Evolutionary conservation across 306 rosid genomes (phyloP), one percentile per base, ranked within the genome.

Genomic region (Prunus mume): DNA sequence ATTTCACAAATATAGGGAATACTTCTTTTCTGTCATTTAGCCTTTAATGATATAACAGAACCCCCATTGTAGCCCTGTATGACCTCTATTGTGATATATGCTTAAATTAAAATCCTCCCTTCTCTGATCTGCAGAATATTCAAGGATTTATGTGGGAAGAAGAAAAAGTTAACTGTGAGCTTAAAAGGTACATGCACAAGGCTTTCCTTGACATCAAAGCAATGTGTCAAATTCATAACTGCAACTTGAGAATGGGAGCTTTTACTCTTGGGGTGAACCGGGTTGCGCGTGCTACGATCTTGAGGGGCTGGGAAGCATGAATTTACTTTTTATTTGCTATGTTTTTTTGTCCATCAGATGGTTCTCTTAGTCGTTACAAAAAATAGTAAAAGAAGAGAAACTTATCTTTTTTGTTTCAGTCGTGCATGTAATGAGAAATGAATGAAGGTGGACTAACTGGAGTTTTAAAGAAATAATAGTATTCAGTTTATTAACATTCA

Each of bases 81-180:
- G 20, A 51, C 57, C 57, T 51, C 22, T 51, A 51, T 51, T 51
- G 57, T 51, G 38, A n/a, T 41, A 11, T 19, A 5, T 6, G 66
- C 24, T 34, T 14, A 3, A 56, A 32, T 34, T 14, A 3, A 56
- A 32, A 20, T 41, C 30, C 52, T 32, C 34, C 50, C 9, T 15
- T 71, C 2, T 74, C 5, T 70, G 24, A 3, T 51, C 8, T 83
- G 79, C 89, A 91, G 96, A 91, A 89, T 52, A 91, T 91, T 77
- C 96, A 91, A 87, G 96, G 93, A 61, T 89, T 89, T 62, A 89
- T 89, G 92, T 89, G 96, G 96, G 93, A 91, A 54, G 96, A 91
- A 73, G 87, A 87, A 65, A 83, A 81, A 51, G 92, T 91, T 45
- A 91, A 87, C 73, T 56, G 34, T 55, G 92, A 89, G 81, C 87